Evolutionary conservation across 176 grass and related monocot species (phyloP).

Genomic region (Zoysia pacifica): DNA sequence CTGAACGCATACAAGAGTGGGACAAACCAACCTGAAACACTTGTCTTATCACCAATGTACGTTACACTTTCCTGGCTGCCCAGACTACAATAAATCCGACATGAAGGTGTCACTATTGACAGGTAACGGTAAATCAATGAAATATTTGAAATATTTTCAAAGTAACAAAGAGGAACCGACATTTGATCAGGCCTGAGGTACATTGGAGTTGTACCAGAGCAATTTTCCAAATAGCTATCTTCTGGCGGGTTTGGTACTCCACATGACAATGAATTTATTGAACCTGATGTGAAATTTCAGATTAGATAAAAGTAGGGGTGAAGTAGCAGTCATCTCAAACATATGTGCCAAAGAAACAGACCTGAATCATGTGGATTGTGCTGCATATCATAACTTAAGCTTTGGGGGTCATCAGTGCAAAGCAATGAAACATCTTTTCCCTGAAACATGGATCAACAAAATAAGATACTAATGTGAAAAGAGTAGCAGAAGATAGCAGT

Average conservation of each 20-base stretch:
- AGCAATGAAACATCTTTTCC: slow-evolving; percentile 43
- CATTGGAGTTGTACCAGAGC: slow-evolving; percentile 32
- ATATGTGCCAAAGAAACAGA: slow-evolving; percentile 26
- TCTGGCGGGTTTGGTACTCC: slow-evolving; percentile 20
- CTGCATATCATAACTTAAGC: slow-evolving; percentile 34
- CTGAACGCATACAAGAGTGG: not conserved
- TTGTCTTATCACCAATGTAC: slow-evolving; percentile 23
- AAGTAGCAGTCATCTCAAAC: not conserved
- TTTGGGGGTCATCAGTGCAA: slow-evolving; percentile 46
- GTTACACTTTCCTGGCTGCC: slow-evolving; percentile 43
- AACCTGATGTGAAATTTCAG: slow-evolving; percentile 35
- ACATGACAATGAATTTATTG: slow-evolving; percentile 33
- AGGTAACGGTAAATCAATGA: not conserved
- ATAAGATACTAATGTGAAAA: not conserved
- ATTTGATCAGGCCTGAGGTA: slow-evolving; percentile 40
- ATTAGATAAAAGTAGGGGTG: slow-evolving; percentile 35
- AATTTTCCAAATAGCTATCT: slow-evolving; percentile 35
- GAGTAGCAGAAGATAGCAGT: not conserved
- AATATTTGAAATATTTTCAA: slow-evolving; percentile 5
- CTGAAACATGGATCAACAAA: slow-evolving; percentile 38
- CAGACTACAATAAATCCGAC: slow-evolving; percentile 37
- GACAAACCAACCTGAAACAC: slow-evolving; percentile 50
- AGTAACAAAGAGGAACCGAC: slow-evolving; percentile 28
- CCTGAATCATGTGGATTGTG: slow-evolving; percentile 41
- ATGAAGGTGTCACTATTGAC: slow-evolving; percentile 19